Conservation (phyloP, 2,329 filamentous ascomycete genomes). For the Atkinsonella hypoxylon region DNA sequence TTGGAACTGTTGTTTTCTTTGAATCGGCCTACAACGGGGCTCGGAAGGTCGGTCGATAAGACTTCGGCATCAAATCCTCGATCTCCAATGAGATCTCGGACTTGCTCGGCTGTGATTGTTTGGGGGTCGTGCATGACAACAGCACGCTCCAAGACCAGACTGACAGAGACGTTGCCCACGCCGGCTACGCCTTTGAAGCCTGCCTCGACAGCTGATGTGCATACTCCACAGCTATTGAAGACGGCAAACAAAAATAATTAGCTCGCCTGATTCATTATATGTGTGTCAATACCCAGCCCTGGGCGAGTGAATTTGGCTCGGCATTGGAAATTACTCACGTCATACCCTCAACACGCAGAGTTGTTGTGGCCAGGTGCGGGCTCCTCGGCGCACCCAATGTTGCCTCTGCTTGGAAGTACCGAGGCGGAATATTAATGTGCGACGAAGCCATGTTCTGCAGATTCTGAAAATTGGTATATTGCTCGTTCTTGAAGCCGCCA, state of each 20-base stretch:
- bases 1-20: constrained; percentile 23
- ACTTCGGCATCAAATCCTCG: constrained; percentile 83
- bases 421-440: constrained; percentile 34
- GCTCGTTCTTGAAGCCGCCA: not conserved
- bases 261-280: not conserved
- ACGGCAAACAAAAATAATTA: not conserved
- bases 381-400: constrained; percentile 20
- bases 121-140: constrained; percentile 80
- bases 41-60: constrained; percentile 67
- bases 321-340: constrained; percentile 37
- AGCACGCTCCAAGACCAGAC: constrained; percentile 90
- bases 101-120: constrained; percentile 58
- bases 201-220: constrained; percentile 87
- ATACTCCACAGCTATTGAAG: constrained; percentile 68
- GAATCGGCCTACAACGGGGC: constrained; percentile 31
- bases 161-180: constrained; percentile 78
- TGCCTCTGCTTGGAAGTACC: constrained; percentile 19
- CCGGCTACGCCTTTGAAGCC: constrained; percentile 77
- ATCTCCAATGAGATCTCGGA: constrained; percentile 82
- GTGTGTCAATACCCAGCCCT: too few species aligned
- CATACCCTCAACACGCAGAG: constrained; percentile 81
- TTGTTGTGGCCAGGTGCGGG: constrained; percentile 75
- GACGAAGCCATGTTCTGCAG: constrained; percentile 35
- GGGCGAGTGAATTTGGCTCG: constrained; percentile 23
- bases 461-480: not conserved